Conservation (phyloP, 2,329 filamentous ascomycete genomes). For the Venturia asperata region DNA sequence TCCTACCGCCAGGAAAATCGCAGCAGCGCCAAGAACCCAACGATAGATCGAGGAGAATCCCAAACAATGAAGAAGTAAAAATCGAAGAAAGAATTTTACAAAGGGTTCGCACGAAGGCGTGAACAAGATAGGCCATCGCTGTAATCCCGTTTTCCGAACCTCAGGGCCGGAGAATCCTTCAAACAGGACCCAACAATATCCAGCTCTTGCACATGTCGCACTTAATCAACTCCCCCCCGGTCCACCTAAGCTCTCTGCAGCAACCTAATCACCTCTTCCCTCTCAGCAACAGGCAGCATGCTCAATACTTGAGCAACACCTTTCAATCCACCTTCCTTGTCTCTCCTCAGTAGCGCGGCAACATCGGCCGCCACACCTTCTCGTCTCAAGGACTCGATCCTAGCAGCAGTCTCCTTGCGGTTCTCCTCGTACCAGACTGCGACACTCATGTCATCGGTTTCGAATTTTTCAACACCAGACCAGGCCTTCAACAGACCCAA, state of each 20-base stretch:
- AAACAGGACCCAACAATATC: background rate
- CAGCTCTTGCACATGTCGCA: background rate
- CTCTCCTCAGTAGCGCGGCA: conserved; percentile 58
- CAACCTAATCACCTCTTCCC: conserved; percentile 64
- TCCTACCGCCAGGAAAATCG: background rate
- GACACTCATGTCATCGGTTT: conserved; percentile 71
- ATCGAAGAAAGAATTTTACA: background rate
- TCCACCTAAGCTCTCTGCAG: conserved; percentile 12
- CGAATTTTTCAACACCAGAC: conserved; percentile 71
- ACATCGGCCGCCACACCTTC: conserved; percentile 65
- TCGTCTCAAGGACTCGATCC: conserved; percentile 76
- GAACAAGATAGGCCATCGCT: background rate
- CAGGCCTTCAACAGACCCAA: conserved; percentile 74
- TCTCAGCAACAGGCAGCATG: conserved; percentile 81
- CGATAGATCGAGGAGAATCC: too few relatives aligned
- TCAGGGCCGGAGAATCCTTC: conserved; percentile 14
- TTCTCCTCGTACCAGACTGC: conserved; percentile 97
- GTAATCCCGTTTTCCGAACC: background rate
- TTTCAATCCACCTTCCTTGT: conserved; percentile 66
- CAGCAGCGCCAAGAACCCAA: background rate
- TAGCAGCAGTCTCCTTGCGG: conserved; percentile 70
- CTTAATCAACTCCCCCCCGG: background rate
- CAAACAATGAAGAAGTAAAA: background rate
- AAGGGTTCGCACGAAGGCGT: background rate
- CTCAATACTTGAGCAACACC: conserved; percentile 79